These are phyloP conservation scores for Yamadazyma siamensis DNA, from an alignment of 1,139 yeast genomes.

Conservation along the genomic window DNA sequence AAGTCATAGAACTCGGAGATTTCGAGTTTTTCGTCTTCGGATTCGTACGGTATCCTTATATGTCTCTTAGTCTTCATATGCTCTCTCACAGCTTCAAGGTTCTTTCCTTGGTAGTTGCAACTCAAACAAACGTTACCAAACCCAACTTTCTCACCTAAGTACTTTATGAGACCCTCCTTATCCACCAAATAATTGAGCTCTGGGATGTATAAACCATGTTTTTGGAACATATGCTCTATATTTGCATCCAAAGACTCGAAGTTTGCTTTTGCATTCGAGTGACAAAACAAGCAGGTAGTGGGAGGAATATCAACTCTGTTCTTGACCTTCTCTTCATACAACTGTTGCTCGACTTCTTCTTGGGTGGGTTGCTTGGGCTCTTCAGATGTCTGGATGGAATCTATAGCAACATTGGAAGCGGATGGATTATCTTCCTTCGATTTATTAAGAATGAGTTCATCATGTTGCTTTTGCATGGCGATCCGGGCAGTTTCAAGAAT, in stretches of 20 bases:
- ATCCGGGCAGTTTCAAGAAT: conserved; percentile 59
- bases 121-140: conserved; percentile 82
- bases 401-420: conserved; percentile 7
- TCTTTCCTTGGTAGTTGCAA: conserved; percentile 80
- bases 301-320: conserved; percentile 69
- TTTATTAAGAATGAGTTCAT: conserved; percentile 19
- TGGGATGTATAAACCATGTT: conserved; percentile 84
- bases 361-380: conserved; percentile 18
- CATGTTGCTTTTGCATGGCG: conserved; percentile 33
- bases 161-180: conserved; percentile 65
- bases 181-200: conserved; percentile 70
- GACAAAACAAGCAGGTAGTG: conserved; percentile 77
- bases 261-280: conserved; percentile 38
- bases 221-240: conserved; percentile 69
- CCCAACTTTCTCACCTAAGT: conserved; percentile 80
- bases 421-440: conserved; percentile 7
- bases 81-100: conserved; percentile 82
- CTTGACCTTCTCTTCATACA: conserved; percentile 54
- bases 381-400: conserved; percentile 11
- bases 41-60: conserved; percentile 84
- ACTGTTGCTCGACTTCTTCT: conserved; percentile 47
- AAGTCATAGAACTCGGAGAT: conserved; percentile 86
- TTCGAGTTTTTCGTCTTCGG: conserved; percentile 74
- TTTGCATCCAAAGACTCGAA: conserved; percentile 55
- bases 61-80: conserved; percentile 88